Base-by-base conservation (phyloP, 2,329 filamentous ascomycete species). In the Aspergillus pseudoviridinutans region DNA sequence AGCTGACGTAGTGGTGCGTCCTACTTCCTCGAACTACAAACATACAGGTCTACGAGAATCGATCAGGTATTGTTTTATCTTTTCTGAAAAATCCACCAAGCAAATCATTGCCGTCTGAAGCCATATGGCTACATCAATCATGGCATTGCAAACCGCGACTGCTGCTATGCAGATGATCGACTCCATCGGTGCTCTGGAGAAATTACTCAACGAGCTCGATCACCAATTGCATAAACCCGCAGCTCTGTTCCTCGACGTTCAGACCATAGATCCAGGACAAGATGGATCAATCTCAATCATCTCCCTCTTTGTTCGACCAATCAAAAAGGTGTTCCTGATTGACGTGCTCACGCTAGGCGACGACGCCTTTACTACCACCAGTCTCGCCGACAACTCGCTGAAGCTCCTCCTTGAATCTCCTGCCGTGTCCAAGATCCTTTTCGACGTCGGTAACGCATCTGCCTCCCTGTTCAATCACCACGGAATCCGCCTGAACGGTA, bases 401-500 rank as follows among this genome's bases (percentile, higher is more conserved):
- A 76, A 77, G 58, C 49, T 50, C 0, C 74, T 85, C 9, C 66
- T 85, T 1, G 78, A 85, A 66, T 76, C 72, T 0, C 6, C 59
- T 0, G 8, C 50, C 0, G 77, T 80, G 17, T 67, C 71, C 0
- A 86, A 86, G 61, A 78, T 80, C 29, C 77, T 86, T 58, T 86
- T 85, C 62, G 84, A 87, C 58, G 74, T 87, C 17, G 80, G 83
- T 2, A 82, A 81, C 60, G 82, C 85, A 62, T 82, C 84, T 0
- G 80, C 86, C 61, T 82, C 83, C 0, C 68, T 87, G 0, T 83
- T 74, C 63, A 65, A 47, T 49, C 79, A 76, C 35, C 84, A 71
- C 59, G 44, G 64, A 0, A 72, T 87, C 58, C 25, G 56, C 0
- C 62, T 86, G 0, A 57, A 61, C 0, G 78, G 80, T 0, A 64